Evolutionary conservation across 164 flowering plant genomes (phyloP).

Genomic region (Vitis rupestris): DNA sequence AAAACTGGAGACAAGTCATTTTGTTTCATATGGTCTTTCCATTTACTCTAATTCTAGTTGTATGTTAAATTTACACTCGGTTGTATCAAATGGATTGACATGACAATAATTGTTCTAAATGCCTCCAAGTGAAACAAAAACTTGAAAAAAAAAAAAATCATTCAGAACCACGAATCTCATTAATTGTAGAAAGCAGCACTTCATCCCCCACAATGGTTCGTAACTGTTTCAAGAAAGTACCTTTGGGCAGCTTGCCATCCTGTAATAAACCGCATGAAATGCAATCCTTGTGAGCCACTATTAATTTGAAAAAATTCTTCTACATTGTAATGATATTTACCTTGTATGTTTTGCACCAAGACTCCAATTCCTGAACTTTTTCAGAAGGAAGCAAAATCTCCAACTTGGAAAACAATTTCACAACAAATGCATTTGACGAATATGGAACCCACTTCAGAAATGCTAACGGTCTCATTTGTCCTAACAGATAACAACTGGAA

Average conservation of each 20-base stretch:
- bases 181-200: slow-evolving; percentile 28
- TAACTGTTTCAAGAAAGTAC: slow-evolving; percentile 31
- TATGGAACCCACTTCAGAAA: not conserved
- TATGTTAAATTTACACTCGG: not conserved
- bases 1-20: not conserved
- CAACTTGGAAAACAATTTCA: slow-evolving; percentile 27
- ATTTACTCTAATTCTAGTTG: not conserved
- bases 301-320: not conserved
- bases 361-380: slow-evolving; percentile 12
- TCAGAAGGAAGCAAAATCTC: slow-evolving; percentile 19
- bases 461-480: slow-evolving; percentile 5
- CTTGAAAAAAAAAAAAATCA: slow-evolving; percentile 9
- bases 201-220: slow-evolving; percentile 45
- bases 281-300: not conserved
- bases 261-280: slow-evolving; percentile 11
- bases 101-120: not conserved
- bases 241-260: slow-evolving; percentile 46
- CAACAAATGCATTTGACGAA: slow-evolving; percentile 16
- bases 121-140: slow-evolving; percentile 1
- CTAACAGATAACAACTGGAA: slow-evolving; percentile 3
- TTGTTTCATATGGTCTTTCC: not conserved
- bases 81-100: slow-evolving; percentile 3
- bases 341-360: slow-evolving; percentile 19
- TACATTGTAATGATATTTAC: slow-evolving; percentile 14
- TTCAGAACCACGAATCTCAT: slow-evolving; percentile 27